Evolutionary conservation across 306 rosid genomes (phyloP), one percentile per base, ranked within the genome.

Genomic region (Abrus pulchellus): DNA sequence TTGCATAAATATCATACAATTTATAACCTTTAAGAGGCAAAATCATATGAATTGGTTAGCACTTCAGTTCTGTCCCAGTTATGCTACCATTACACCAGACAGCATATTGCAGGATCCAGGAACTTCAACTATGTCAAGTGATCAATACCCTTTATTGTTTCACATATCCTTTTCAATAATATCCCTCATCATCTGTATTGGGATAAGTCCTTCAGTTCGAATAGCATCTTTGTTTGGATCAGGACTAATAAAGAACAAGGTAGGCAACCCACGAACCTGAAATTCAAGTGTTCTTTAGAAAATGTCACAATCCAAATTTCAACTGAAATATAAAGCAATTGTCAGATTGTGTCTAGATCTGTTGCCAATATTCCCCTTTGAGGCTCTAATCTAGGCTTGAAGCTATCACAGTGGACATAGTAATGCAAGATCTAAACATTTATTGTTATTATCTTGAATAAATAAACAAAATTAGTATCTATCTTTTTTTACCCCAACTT

Each of bases 111-210:
- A 83, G 67, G 76, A 74, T 73, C 69, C 45, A 83, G 68, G 74
- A 73, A 78, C 14, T 53, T 10, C 76, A 80, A 52, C 20, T 43
- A 28, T 68, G 65, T 54, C 43, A 75, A 52, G 67, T 68, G 65
- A 63, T 81, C 57, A 59, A 34, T 40, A 29, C 63, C 41, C 72
- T 77, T 41, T 50, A 7, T 55, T 72, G 52, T 78, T 82, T 94
- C 84, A 87, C 98, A 91, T 87, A 64, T 93, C 96, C 14, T 78
- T 87, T 59, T 93, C 93, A 1, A 95, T 81, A 68, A 93, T 93
- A 43, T 95, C 98, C 33, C 98, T 83, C 98, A 93, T 93, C 97
- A 93, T 93, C 82, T 95, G 97, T 59, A 95, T 87, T 8, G 99
- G 98, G 60, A 95, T 85, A 73, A 93, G 97, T 56, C 97, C 99